phyloP scores from a whole-genome alignment of 83 land plant species.

The Picea abies region DNA sequence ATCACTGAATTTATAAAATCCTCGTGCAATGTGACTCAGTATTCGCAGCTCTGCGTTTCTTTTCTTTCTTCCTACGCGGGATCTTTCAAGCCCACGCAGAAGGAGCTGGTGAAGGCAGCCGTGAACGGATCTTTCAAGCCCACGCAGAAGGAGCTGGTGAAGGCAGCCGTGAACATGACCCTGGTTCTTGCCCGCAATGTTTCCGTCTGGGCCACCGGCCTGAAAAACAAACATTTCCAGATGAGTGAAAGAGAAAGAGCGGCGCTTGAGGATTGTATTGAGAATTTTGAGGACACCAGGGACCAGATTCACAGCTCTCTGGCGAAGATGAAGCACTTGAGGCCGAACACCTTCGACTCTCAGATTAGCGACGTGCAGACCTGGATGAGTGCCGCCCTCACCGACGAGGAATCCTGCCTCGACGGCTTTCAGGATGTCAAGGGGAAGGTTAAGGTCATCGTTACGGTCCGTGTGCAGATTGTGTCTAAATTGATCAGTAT shows the following conservation, averaged over 20 bases:
- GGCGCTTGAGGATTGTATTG: not conserved
- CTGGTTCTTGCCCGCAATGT: not conserved
- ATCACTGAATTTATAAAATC: no score
- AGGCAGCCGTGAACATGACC: not conserved
- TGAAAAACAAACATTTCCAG: not conserved
- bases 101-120: not conserved
- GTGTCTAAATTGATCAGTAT: not conserved
- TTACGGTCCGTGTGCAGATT: not conserved
- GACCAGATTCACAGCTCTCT: not conserved
- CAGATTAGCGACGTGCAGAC: not conserved
- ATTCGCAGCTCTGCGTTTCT: not conserved
- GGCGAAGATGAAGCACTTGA: not conserved
- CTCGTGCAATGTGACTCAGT: not conserved
- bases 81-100: not conserved
- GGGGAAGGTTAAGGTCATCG: not conserved
- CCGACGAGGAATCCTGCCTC: not conserved
- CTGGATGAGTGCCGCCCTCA: not conserved
- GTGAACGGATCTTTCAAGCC: not conserved
- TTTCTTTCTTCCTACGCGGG: not conserved
- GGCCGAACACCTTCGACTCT: not conserved
- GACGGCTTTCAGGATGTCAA: not conserved
- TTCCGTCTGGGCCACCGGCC: not conserved
- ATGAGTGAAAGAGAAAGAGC: not conserved
- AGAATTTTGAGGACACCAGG: not conserved
- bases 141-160: not conserved